A percentile compares a stretch with the other conserved stretches of the same genome.
Evolutionary conservation across 208 protist genomes (phyloP).

Genomic region (Leishmania major): DNA sequence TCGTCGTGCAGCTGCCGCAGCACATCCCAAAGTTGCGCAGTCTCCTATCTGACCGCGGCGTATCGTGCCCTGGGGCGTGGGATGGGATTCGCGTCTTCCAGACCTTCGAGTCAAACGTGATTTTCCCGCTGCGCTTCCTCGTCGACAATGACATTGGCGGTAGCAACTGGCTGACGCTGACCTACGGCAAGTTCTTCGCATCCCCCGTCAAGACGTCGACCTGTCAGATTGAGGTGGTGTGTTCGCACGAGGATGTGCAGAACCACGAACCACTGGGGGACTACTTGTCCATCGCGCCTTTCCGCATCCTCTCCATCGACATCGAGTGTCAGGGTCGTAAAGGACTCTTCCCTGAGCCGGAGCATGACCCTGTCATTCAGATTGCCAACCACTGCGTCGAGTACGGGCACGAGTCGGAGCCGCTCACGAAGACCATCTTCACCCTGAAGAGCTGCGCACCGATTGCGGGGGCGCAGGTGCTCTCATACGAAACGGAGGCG

Average conservation of each 20-base stretch:
- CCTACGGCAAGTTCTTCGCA: conserved; percentile 55
- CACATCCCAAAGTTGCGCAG: conserved; percentile 89
- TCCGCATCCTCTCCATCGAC: conserved; percentile 99
- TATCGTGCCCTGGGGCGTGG: conserved; percentile 75
- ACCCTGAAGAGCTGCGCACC: conserved; percentile 94
- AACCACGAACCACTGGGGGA: conserved; percentile 87
- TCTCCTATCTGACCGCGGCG: conserved; percentile 76
- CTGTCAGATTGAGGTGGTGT: conserved; percentile 93
- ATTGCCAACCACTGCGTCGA: conserved; percentile 98
- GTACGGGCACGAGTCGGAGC: conserved; percentile 70
- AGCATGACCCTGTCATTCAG: conserved; percentile 99
- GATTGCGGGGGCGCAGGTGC: conserved; percentile 96
- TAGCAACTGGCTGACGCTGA: conserved; percentile 95
- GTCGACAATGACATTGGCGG: conserved; percentile 97
- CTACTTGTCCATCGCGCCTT: conserved; percentile 97
- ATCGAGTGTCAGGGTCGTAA: conserved; percentile 99
- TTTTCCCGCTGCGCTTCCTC: conserved; percentile 98
- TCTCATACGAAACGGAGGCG: conserved; percentile 92
- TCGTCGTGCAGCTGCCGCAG: conserved; percentile 90
- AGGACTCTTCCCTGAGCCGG: conserved; percentile 98
- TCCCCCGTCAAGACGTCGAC: conserved; percentile 60
- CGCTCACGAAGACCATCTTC: conserved; percentile 88
- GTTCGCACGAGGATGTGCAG: conserved; percentile 87
- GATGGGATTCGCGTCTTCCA: conserved; percentile 80
- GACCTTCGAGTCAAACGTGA: conserved; percentile 99